These are phyloP conservation scores for Balakata baccata DNA, from an alignment of 345 rosid genomes.

Conservation along the genomic window DNA sequence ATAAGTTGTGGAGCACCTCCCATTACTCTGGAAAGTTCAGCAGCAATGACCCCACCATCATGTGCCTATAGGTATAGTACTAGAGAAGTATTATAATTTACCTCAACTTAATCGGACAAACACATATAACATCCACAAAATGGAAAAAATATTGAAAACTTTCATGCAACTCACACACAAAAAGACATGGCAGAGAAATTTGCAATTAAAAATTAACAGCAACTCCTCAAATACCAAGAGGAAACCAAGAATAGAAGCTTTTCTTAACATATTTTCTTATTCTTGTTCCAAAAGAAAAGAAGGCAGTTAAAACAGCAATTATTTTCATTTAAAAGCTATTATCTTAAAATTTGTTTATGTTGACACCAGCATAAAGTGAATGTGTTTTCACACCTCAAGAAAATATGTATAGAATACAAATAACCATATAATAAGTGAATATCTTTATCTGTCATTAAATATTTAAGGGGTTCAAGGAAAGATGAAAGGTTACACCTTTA, in stretches of 20 bases:
- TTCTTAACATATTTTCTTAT: neutral
- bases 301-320: neutral
- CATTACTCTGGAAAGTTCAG: conserved; percentile 94
- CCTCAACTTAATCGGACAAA: neutral
- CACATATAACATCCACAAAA: neutral
- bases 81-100: neutral
- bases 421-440: neutral
- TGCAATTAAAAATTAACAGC: neutral
- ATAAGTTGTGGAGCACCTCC: conserved; percentile 94
- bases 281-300: neutral
- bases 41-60: conserved; percentile 95
- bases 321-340: neutral
- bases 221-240: neutral
- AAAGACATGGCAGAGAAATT: conserved; percentile 8
- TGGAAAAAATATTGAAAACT: neutral
- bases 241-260: neutral
- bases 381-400: neutral
- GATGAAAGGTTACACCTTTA: conserved; percentile 50
- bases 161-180: neutral
- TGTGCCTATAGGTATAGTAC: conserved; percentile 59
- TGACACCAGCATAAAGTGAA: neutral
- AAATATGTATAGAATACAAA: neutral
- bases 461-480: neutral
- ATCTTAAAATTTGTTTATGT: neutral
- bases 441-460: conserved; percentile 4